Conservation (phyloP, 495 filamentous ascomycete species). For the Penicillium cinerascens region DNA sequence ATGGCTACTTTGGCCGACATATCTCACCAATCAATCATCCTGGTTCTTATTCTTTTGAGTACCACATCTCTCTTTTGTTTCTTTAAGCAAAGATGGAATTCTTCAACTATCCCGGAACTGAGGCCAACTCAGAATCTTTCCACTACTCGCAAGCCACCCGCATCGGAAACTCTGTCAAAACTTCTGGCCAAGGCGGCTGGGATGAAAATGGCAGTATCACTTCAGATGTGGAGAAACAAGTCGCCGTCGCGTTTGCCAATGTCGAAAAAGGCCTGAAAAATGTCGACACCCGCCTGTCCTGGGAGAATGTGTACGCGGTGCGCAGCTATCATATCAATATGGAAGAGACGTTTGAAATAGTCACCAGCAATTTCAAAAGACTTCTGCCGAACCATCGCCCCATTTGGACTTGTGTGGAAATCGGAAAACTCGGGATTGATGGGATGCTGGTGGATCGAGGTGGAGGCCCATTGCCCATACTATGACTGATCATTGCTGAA, state of each 20-base stretch:
- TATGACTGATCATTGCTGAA: not conserved
- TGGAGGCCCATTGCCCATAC: constrained; percentile 10
- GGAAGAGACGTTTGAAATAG: constrained; percentile 13
- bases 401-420: constrained; percentile 16
- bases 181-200: constrained; percentile 17
- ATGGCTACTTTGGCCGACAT: too few relatives aligned
- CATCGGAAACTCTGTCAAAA: constrained; percentile 12
- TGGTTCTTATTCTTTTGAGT: too few relatives aligned
- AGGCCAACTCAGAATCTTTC: constrained; percentile 13
- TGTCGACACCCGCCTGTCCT: constrained; percentile 9
- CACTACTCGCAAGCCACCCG: constrained; percentile 14
- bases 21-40: too few relatives aligned
- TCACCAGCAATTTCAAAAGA: constrained; percentile 15
- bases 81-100: constrained; percentile 4
- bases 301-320: constrained; percentile 14
- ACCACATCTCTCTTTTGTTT: too few relatives aligned
- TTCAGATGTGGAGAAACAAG: constrained; percentile 7
- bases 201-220: constrained; percentile 7
- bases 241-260: constrained; percentile 9
- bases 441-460: constrained; percentile 17
- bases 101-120: constrained; percentile 15
- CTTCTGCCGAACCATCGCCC: constrained; percentile 8
- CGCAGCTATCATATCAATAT: constrained; percentile 15
- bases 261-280: constrained; percentile 10
- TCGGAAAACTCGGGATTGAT: constrained; percentile 13